Base-by-base conservation (phyloP, 1,139 yeast genomes). In the Saccharomyces pastorianus region DNA sequence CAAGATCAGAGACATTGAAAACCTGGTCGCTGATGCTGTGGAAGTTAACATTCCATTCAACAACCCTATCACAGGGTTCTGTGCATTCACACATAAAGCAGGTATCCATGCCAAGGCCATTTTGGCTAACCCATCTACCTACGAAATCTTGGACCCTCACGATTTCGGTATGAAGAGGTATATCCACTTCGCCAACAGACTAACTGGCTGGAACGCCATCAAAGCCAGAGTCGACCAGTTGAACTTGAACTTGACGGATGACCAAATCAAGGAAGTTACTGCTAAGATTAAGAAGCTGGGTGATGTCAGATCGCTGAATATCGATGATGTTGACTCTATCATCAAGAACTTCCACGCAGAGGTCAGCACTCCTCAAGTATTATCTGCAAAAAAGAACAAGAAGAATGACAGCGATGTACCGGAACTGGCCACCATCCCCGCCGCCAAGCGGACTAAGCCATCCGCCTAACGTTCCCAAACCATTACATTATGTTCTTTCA, bases 41-140 rank as follows among this genome's bases (percentile, higher is more conserved):
- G 96, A 89, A 75, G 96, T 93, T 59, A 90, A 91, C 74, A 83
- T 93, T 69, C 99, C 99, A 58, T 93, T 93, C 80, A 93, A 93
- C 82, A 93, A 93, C 77, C 98, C 98, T 64, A 90, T 93, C 72
- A 93, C 99, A 51, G 99, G 99, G 54, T 93, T 91, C 85, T 91
- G 98, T 78, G 99, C 99, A 53, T 93, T 93, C 77, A 93, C 99
- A 55, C 99, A 93, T 80, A 93, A 93, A 81, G 99, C 99, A 55
- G 99, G 99, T 76, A 91, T 93, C 69, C 99, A 93, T 72, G 98
- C 99, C 68, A 93, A 93, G 81, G 98, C 98, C 56, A 93, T 93
- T 66, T 82, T 93, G 65, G 99, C 99, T 59, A 93, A 91, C 76
- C 99, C 99, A 60, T 88, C 96, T 46, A 93, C 98, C 42, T 93